Conservation (phyloP, 73 alveolate species). For the Paramecium bursaria region DNA sequence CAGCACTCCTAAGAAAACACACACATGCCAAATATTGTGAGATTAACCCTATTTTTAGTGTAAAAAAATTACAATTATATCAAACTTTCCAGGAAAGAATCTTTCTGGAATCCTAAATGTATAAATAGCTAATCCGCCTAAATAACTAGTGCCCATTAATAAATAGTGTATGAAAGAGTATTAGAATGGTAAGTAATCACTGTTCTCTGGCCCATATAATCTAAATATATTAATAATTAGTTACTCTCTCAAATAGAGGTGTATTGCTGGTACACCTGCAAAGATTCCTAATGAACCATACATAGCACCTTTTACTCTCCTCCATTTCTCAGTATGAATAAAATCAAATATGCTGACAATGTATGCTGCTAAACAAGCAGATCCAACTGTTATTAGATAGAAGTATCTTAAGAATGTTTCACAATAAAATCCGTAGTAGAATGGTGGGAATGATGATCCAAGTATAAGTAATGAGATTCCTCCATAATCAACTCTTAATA, state of each 20-base stretch:
- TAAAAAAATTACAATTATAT: slow-evolving; percentile 58
- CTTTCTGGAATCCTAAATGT: slow-evolving; percentile 88
- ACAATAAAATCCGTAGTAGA: slow-evolving; percentile 89
- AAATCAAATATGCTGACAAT: slow-evolving; percentile 80
- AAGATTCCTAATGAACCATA: slow-evolving; percentile 85
- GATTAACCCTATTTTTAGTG: slow-evolving; percentile 72
- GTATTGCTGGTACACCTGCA: slow-evolving; percentile 87
- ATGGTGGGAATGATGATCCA: slow-evolving; percentile 93
- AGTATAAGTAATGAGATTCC: slow-evolving; percentile 92
- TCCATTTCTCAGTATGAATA: slow-evolving; percentile 83
- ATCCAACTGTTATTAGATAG: slow-evolving; percentile 70
- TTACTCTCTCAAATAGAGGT: slow-evolving; percentile 71
- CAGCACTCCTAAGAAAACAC: slow-evolving; percentile 72
- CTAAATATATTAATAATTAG: neutral
- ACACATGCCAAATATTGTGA: slow-evolving; percentile 75
- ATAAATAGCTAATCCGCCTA: slow-evolving; percentile 84
- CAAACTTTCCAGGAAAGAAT: slow-evolving; percentile 86
- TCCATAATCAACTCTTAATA: slow-evolving; percentile 94
- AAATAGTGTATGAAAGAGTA: slow-evolving; percentile 72
- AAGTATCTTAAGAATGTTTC: slow-evolving; percentile 70
- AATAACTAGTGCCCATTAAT: slow-evolving; percentile 86
- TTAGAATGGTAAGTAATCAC: slow-evolving; percentile 63
- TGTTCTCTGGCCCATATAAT: slow-evolving; percentile 27
- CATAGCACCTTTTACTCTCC: slow-evolving; percentile 82
- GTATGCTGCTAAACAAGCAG: slow-evolving; percentile 75